phyloP scores from a whole-genome alignment of 768 basidiomycete species.

The Chlorophyllum brunneum region DNA sequence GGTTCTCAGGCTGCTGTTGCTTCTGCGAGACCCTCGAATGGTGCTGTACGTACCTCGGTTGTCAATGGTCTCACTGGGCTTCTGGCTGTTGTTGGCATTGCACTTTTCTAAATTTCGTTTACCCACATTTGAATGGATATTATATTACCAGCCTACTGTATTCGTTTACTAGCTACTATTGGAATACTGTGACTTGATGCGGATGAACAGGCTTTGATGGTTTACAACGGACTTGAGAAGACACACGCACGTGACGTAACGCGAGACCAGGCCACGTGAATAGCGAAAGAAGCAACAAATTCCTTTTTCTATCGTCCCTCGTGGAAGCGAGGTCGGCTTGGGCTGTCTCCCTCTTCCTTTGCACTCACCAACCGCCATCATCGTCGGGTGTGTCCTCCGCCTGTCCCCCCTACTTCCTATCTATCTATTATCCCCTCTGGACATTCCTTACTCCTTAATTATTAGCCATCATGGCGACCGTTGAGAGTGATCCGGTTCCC shows the following conservation, averaged over 20 bases:
- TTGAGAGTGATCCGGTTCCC: constrained; percentile 2
- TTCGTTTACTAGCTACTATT: not conserved
- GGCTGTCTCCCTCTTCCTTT: constrained; percentile 1
- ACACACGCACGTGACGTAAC: constrained; percentile 7
- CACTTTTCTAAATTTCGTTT: constrained; percentile 34
- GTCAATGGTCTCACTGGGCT: constrained; percentile 43
- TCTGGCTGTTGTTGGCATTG: constrained; percentile 48
- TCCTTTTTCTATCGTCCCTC: constrained; percentile 8
- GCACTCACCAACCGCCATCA: not conserved
- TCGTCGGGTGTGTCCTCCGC: constrained; percentile 2
- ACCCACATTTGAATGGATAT: not conserved
- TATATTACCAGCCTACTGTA: too few species aligned
- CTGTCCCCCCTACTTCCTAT: not conserved
- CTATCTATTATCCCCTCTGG: constrained; percentile 6
- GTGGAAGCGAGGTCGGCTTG: constrained; percentile 8
- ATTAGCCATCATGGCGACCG: constrained; percentile 8
- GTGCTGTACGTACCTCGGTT: constrained; percentile 22
- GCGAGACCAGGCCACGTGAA: constrained; percentile 9
- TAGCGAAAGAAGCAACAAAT: constrained; percentile 6
- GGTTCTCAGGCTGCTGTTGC: constrained; percentile 19
- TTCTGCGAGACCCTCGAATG: constrained; percentile 15
- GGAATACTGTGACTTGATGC: not conserved
- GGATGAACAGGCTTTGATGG: not conserved
- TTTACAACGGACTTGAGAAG: not conserved
- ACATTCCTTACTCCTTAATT: constrained; percentile 15